phyloP scores from a whole-genome alignment of 2,329 filamentous ascomycete genomes.

The Davidsoniella neocaledoniae region DNA sequence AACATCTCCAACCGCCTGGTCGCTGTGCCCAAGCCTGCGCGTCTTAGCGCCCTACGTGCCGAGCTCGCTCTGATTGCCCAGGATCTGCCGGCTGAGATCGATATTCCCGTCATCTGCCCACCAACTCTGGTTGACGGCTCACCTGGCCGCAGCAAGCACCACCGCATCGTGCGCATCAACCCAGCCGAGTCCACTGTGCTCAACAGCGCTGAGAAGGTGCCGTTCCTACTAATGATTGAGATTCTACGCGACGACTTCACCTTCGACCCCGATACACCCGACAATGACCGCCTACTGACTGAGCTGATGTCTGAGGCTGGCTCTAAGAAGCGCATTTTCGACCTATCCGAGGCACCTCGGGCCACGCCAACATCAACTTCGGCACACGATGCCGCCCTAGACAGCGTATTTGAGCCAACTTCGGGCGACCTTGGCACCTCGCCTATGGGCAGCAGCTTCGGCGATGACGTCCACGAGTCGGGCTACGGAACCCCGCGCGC shows the following conservation, averaged over 20 bases:
- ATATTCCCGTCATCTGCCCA: conserved; percentile 68
- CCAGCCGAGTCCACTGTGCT: conserved; percentile 71
- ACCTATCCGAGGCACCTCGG: conserved; percentile 50
- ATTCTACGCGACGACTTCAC: conserved; percentile 68
- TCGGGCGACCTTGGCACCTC: conserved; percentile 64
- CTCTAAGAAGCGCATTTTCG: conserved; percentile 44
- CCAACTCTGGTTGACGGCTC: conserved; percentile 55
- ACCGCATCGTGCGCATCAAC: conserved; percentile 68
- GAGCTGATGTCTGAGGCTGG: conserved; percentile 41
- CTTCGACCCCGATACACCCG: conserved; percentile 57
- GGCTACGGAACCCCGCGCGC: not conserved
- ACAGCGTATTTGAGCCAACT: conserved; percentile 72
- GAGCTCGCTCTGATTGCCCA: conserved; percentile 68
- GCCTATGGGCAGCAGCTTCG: conserved; percentile 44
- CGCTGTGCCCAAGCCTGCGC: conserved; percentile 63
- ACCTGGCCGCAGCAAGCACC: conserved; percentile 60
- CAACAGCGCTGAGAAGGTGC: conserved; percentile 75
- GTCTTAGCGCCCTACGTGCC: conserved; percentile 63
- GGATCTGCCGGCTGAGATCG: conserved; percentile 67
- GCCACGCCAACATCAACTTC: conserved; percentile 22
- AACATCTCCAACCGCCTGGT: conserved; percentile 76
- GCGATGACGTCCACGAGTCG: conserved; percentile 25
- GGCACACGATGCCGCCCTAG: conserved; percentile 30
- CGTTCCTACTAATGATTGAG: conserved; percentile 72
- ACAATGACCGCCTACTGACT: conserved; percentile 50